These are phyloP conservation scores for Cymbopogon citratus DNA, from an alignment of 176 grass and related monocot genomes.

Conservation along the genomic window DNA sequence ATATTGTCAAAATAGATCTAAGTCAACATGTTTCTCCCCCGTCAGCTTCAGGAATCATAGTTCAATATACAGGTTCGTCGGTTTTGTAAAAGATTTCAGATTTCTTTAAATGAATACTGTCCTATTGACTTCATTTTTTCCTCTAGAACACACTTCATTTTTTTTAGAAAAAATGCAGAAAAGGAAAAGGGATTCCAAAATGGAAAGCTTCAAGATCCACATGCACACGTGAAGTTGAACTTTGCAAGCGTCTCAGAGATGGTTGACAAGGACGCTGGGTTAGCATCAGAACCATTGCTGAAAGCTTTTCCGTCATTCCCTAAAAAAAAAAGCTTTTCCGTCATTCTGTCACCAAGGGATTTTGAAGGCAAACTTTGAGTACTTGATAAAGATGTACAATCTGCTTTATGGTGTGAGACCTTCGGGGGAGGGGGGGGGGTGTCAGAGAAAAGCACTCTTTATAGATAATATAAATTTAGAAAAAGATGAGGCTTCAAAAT, in stretches of 20 bases:
- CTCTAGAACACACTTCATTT: neutral
- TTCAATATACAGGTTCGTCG: no score
- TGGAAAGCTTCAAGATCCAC: neutral
- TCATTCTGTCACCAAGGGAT: neutral
- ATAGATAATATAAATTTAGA: conserved; percentile 1
- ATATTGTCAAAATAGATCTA: neutral
- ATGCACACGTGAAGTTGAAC: conserved; percentile 15
- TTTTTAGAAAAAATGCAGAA: neutral
- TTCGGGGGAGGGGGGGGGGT: no score
- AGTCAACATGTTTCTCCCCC: neutral
- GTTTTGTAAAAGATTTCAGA: no score
- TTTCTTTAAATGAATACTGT: no score
- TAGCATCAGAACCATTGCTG: conserved; percentile 21
- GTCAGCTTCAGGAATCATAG: neutral
- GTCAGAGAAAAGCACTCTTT: neutral
- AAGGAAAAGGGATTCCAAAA: neutral
- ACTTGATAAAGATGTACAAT: neutral
- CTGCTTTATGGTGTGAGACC: neutral
- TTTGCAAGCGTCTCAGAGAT: neutral
- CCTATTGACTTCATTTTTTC: no score
- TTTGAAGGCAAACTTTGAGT: neutral
- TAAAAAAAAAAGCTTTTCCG: conserved; percentile 11
- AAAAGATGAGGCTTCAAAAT: conserved; percentile 23
- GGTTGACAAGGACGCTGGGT: neutral
- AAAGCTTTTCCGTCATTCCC: neutral